Percentiles rank a stretch among this genome's conserved stretches.
phyloP scores from a whole-genome alignment of 2,329 filamentous ascomycete genomes.

The Penicillium frequentans region DNA sequence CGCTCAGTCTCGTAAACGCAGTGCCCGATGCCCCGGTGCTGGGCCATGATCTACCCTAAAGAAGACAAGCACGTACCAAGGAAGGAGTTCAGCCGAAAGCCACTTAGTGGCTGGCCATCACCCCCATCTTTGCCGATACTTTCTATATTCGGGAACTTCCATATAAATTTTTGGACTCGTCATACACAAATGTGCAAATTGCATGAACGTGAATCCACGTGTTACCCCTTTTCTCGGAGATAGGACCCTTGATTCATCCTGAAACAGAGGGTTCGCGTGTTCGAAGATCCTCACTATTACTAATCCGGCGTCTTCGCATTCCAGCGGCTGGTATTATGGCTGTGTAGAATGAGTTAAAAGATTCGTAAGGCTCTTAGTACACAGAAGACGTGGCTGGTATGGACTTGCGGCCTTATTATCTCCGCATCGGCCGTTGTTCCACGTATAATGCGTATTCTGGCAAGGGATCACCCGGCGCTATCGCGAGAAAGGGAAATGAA shows the following conservation, averaged over 20 bases:
- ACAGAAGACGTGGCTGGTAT: slow-evolving; percentile 16
- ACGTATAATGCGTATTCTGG: background rate
- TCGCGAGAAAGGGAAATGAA: slow-evolving; percentile 9
- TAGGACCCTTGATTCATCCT: slow-evolving; percentile 9
- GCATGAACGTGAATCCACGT: slow-evolving; percentile 9
- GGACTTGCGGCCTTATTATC: slow-evolving; percentile 2
- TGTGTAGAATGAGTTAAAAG: slow-evolving; percentile 8
- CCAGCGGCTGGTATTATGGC: slow-evolving; percentile 8
- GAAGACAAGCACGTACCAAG: background rate
- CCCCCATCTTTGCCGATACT: slow-evolving; percentile 1
- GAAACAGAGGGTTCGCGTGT: slow-evolving; percentile 11
- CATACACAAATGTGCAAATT: slow-evolving; percentile 6
- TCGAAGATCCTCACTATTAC: slow-evolving; percentile 4
- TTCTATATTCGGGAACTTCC: background rate
- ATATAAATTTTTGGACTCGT: slow-evolving; percentile 9
- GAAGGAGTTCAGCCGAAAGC: background rate
- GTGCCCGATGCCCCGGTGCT: background rate
- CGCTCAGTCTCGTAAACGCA: background rate
- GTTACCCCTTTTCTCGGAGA: slow-evolving; percentile 6
- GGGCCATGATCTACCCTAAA: background rate
- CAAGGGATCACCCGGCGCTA: slow-evolving; percentile 3
- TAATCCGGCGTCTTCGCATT: slow-evolving; percentile 11
- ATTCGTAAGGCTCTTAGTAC: slow-evolving; percentile 7
- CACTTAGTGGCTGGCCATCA: slow-evolving; percentile 1
- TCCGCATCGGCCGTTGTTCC: background rate